Evolutionary conservation across 2,329 filamentous ascomycete genomes (phyloP).

Genomic region (Colletotrichum sp.): DNA sequence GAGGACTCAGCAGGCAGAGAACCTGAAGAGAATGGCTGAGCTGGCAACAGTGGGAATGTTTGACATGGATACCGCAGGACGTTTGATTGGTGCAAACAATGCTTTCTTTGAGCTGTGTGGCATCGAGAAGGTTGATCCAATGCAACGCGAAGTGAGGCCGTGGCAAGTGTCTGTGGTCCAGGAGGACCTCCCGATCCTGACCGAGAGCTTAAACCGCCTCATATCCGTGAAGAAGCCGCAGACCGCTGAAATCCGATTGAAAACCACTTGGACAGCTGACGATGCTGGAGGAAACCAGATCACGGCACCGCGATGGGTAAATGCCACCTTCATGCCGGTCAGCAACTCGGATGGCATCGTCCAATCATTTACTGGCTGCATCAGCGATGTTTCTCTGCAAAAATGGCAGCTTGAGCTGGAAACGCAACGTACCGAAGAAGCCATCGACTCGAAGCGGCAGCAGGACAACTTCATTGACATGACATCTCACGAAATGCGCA

Average conservation of each 20-base stretch:
- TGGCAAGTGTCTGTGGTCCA: conserved; percentile 50
- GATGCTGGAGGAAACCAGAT: conserved; percentile 49
- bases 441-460: conserved; percentile 65
- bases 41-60: conserved; percentile 61
- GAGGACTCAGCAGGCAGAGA: conserved; percentile 56
- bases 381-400: conserved; percentile 53
- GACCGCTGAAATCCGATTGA: conserved; percentile 53
- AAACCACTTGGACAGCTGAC: conserved; percentile 49
- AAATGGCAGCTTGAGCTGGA: conserved; percentile 58
- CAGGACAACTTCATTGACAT: conserved; percentile 87
- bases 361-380: conserved; percentile 53
- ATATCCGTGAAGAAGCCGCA: conserved; percentile 45
- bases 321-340: conserved; percentile 56
- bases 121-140: conserved; percentile 46
- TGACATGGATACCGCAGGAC: conserved; percentile 55
- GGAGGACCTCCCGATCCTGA: conserved; percentile 46
- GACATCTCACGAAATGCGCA: conserved; percentile 74
- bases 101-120: conserved; percentile 59
- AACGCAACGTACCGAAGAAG: conserved; percentile 56
- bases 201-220: conserved; percentile 43
- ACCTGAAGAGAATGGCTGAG: conserved; percentile 59
- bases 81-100: conserved; percentile 55
- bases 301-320: conserved; percentile 50
- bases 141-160: conserved; percentile 41
- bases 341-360: conserved; percentile 49